Evolutionary conservation across 768 basidiomycete genomes (phyloP), one percentile per base, ranked within the genome.

Genomic region (Leccinum longicurvipes): DNA sequence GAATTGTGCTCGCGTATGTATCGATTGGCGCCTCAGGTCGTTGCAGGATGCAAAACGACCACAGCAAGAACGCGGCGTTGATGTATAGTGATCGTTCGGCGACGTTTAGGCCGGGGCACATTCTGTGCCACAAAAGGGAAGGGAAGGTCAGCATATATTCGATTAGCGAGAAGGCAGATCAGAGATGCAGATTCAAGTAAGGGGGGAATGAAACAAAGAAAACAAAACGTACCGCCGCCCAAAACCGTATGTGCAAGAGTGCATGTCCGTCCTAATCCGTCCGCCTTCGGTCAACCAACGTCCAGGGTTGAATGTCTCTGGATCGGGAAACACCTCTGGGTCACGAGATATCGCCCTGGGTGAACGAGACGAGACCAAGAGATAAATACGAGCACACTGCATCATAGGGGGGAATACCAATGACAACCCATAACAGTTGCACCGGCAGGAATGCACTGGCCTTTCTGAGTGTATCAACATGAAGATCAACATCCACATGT

Each of bases 21-120:
- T 88, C 80, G 54, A 88, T 85, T 0, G 82, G 82, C 6, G 72
- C 67, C 1, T 67, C 60, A 0, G 79, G 76, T 57, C 83, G 79
- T 27, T 77, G 61, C 9, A 69, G 67, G 34, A 87, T 73, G 1
- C 66, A 75, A 73, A 87, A 87, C 0, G 84, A 79, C 83, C 84
- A 87, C 8, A 84, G 74, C 10, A 83, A 67, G 17, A 83, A 70
- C 0, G 84, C 82, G 0, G 83, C 79, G 62, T 82, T 86, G 44
- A 87, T 73, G 62, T 82, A 85, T 0, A 86, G 71, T 1, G 85
- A 86, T 1, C 67, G 60, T 21, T 73, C 50, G 4, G 63, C 65
- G 28, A 67, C 78, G 64, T 84, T 75, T 59, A 80, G 79, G 0
- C 85, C 84, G 0, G 83, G 83, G 54, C 85, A 87, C 0, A 83